Conservation (phyloP, 2,329 filamentous ascomycete species). For the Ophiocordyceps unilateralis region DNA sequence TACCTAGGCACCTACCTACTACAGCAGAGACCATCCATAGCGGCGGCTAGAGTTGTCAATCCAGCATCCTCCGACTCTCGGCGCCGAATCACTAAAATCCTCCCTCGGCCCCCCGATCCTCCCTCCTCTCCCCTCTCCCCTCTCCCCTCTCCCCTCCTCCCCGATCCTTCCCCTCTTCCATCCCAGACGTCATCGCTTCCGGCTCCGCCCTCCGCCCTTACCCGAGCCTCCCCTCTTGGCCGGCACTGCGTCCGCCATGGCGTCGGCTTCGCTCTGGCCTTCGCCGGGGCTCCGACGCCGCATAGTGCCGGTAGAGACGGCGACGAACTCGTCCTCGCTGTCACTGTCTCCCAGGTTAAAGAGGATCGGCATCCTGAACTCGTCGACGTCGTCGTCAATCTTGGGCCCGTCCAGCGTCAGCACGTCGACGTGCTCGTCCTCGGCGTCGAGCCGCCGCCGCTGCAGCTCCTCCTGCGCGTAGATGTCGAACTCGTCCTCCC, state of each 20-base stretch:
- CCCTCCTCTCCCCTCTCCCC: no score
- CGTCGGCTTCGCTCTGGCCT: conserved; percentile 41
- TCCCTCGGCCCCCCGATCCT: no score
- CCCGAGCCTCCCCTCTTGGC: conserved; percentile 20
- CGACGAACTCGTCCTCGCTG: conserved; percentile 74
- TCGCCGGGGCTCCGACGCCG: conserved; percentile 69
- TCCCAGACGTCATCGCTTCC: neutral
- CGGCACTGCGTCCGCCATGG: conserved; percentile 26
- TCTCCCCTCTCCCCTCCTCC: neutral
- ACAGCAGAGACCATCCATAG: no score
- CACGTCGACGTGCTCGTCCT: conserved; percentile 89
- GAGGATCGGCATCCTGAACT: conserved; percentile 88
- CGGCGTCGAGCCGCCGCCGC: conserved; percentile 72
- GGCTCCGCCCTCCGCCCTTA: conserved; percentile 10
- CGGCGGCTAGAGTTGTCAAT: no score
- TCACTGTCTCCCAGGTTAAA: conserved; percentile 86
- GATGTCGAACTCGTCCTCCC: conserved; percentile 95
- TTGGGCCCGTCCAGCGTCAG: conserved; percentile 56
- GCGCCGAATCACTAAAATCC: no score
- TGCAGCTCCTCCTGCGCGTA: conserved; percentile 90
- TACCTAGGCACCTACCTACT: no score
- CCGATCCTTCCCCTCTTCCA: neutral
- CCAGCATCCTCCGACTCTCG: no score
- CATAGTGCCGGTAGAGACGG: conserved; percentile 63
- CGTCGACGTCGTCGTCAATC: conserved; percentile 38